Evolutionary conservation across 805 yeast genomes (phyloP).

Genomic region (Metschnikowia henanensis): DNA sequence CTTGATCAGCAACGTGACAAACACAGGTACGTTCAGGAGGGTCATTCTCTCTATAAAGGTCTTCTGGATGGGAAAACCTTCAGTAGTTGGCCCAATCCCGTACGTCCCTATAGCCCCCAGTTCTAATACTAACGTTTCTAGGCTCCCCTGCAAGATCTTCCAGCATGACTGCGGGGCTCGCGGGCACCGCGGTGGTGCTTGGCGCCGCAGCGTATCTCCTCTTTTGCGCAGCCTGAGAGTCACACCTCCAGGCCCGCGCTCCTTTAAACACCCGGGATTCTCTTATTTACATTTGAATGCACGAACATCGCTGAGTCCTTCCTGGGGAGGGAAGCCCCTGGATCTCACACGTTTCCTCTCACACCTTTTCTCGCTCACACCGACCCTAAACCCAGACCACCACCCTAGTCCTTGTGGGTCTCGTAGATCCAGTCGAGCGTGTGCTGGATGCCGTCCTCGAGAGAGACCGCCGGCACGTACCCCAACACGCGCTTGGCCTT

Average conservation of each 20-base stretch:
- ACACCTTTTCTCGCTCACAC: neutral
- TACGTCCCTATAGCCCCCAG: too few relatives aligned
- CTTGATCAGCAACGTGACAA: slow-evolving; percentile 8
- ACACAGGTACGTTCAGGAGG: slow-evolving; percentile 5
- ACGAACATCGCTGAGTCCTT: too few relatives aligned
- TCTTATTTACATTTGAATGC: too few relatives aligned
- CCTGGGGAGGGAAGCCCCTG: too few relatives aligned
- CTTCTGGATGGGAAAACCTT: too few relatives aligned
- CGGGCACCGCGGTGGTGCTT: slow-evolving; percentile 4
- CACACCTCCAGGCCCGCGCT: too few relatives aligned
- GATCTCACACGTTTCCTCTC: neutral
- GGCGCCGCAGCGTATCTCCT: slow-evolving; percentile 8
- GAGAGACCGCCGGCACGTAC: slow-evolving; percentile 74
- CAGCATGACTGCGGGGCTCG: slow-evolving; percentile 2
- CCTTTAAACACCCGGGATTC: too few relatives aligned
- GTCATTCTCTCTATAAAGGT: too few relatives aligned
- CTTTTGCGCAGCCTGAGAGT: too few relatives aligned
- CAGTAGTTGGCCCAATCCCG: too few relatives aligned
- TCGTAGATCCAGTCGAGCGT: slow-evolving; percentile 93
- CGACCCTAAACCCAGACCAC: neutral
- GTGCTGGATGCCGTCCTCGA: slow-evolving; percentile 75
- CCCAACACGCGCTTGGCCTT: slow-evolving; percentile 81
- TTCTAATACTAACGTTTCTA: neutral
- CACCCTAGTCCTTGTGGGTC: slow-evolving; percentile 22
- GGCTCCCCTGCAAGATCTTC: slow-evolving; percentile 7